Conservation (phyloP, 2,329 filamentous ascomycete species). For the Dendryphion nanum region DNA sequence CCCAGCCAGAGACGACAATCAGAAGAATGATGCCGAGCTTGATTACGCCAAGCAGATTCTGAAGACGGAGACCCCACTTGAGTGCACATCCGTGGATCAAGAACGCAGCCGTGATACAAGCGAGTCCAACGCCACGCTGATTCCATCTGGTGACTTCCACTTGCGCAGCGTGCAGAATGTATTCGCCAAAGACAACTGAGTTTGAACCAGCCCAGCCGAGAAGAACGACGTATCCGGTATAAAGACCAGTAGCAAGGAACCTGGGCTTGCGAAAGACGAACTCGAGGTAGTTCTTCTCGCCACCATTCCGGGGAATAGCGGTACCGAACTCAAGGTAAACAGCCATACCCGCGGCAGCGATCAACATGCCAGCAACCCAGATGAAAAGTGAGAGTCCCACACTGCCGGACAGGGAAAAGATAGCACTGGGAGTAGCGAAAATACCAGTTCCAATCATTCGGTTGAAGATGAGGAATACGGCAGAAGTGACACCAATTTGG, state of each 20-base stretch:
- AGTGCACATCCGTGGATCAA: constrained; percentile 63
- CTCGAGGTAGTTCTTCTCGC: constrained; percentile 68
- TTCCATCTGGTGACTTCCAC: constrained; percentile 65
- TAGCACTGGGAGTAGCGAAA: constrained; percentile 61
- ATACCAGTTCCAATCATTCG: constrained; percentile 67
- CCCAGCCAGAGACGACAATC: constrained; percentile 63
- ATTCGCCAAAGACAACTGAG: constrained; percentile 68
- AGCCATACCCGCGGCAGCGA: constrained; percentile 61
- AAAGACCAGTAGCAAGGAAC: constrained; percentile 62
- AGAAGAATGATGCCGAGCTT: constrained; percentile 66
- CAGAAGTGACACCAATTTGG: constrained; percentile 27
- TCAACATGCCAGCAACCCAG: constrained; percentile 62
- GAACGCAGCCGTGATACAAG: constrained; percentile 64
- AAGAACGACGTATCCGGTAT: constrained; percentile 60
- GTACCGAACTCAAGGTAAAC: constrained; percentile 68
- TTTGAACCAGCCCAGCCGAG: constrained; percentile 65
- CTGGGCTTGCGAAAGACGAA: constrained; percentile 60
- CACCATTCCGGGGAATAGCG: constrained; percentile 62
- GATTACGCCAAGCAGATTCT: constrained; percentile 64
- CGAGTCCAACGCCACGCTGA: constrained; percentile 65
- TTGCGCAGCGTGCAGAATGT: constrained; percentile 64
- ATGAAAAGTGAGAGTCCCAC: constrained; percentile 63
- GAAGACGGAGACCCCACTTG: constrained; percentile 66
- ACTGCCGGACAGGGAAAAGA: constrained; percentile 58
- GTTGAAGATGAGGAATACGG: constrained; percentile 54